phyloP scores from a whole-genome alignment of 139 green algal species.

The Chlamydomonas schloesseri region DNA sequence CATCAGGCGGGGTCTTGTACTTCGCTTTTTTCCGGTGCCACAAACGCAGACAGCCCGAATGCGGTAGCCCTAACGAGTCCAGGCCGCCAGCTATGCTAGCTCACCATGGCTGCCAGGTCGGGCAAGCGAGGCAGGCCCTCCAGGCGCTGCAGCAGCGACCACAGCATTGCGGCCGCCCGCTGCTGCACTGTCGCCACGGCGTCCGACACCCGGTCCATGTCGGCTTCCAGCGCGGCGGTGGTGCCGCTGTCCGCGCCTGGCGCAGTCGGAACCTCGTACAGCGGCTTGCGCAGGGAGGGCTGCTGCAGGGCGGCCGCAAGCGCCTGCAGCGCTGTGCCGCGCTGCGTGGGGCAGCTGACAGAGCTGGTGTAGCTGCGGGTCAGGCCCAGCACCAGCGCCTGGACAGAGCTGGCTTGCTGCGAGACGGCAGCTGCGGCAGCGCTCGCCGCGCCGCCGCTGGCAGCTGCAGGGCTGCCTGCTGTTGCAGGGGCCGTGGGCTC shows the following conservation, averaged over 20 bases:
- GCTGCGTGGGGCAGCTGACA: neutral
- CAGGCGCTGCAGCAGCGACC: neutral
- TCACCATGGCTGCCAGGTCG: neutral
- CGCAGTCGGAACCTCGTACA: neutral
- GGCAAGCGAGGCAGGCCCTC: neutral
- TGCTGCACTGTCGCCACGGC: neutral
- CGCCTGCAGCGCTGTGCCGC: neutral
- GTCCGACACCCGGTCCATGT: neutral
- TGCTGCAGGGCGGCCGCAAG: neutral
- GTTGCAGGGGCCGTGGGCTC: too few relatives aligned
- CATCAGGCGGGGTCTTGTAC: too few relatives aligned
- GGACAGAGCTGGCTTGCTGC: too few relatives aligned
- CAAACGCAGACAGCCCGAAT: too few relatives aligned
- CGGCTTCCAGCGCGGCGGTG: too few relatives aligned
- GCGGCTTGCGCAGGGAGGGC: neutral
- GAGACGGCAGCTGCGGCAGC: too few relatives aligned
- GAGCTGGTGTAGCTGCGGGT: neutral
- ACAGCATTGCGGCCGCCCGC: neutral
- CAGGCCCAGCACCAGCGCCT: neutral
- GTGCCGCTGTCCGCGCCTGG: too few relatives aligned
- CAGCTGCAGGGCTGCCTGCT: neutral
- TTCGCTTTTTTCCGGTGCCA: too few relatives aligned
- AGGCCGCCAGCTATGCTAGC: too few relatives aligned
- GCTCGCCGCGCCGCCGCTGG: too few relatives aligned
- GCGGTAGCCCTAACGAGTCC: too few relatives aligned